These are phyloP conservation scores for Fusarium succisae DNA, from an alignment of 2,329 filamentous ascomycete genomes.

Conservation along the genomic window DNA sequence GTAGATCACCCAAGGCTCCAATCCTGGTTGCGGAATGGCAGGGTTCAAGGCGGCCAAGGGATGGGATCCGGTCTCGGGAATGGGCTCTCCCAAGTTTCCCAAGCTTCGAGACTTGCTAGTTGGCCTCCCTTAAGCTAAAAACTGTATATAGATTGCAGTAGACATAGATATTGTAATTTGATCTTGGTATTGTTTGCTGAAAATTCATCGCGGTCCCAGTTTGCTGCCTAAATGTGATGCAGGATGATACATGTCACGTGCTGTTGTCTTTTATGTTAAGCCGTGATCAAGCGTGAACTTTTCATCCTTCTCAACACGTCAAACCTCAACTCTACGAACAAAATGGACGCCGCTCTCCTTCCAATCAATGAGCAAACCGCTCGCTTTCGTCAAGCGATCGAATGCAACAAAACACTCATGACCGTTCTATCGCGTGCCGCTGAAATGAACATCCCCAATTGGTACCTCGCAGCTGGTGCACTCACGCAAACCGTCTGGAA, in stretches of 20 bases:
- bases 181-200: accelerated
- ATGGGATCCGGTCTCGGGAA: conserved; percentile 5
- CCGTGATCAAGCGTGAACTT: not conserved
- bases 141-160: accelerated
- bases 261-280: not conserved
- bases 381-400: conserved; percentile 37
- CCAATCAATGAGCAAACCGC: conserved; percentile 41
- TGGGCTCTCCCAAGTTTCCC: not conserved
- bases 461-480: conserved; percentile 50
- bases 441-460: conserved; percentile 44
- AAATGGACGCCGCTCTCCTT: conserved; percentile 35
- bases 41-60: conserved; percentile 5
- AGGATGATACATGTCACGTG: conserved; percentile 8
- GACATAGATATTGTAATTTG: not conserved
- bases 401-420: conserved; percentile 43
- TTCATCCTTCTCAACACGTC: not conserved
- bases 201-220: not conserved
- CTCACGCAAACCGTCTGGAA: conserved; percentile 54
- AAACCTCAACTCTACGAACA: not conserved
- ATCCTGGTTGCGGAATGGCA: not conserved
- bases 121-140: not conserved
- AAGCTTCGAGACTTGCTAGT: conserved; percentile 1
- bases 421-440: conserved; percentile 41
- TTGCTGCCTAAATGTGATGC: not conserved
- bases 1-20: not conserved